Percentiles rank a stretch among this genome's conserved stretches.
phyloP scores from a whole-genome alignment of 1,139 yeast genomes.

The Pichia sp. region DNA sequence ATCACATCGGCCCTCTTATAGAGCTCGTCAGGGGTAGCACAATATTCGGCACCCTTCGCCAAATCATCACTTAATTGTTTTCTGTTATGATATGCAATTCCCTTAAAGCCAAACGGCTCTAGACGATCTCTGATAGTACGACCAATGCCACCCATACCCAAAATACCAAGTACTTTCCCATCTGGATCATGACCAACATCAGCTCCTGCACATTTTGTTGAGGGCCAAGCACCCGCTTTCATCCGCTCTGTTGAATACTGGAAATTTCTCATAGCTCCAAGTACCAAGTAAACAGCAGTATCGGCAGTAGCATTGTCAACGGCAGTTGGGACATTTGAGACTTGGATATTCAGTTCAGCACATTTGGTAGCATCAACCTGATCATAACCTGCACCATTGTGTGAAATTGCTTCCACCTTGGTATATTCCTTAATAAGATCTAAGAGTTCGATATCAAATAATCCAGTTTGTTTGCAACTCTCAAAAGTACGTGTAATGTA shows the following conservation, averaged over 20 bases:
- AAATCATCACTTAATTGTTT: slow-evolving; percentile 44
- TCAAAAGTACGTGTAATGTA: slow-evolving; percentile 36
- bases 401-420: slow-evolving; percentile 58
- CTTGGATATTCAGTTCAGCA: slow-evolving; percentile 46
- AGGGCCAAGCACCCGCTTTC: slow-evolving; percentile 53
- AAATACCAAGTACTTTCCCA: slow-evolving; percentile 59
- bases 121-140: slow-evolving; percentile 63
- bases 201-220: slow-evolving; percentile 34
- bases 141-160: slow-evolving; percentile 83
- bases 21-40: slow-evolving; percentile 45
- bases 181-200: slow-evolving; percentile 54
- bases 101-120: slow-evolving; percentile 53
- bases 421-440: slow-evolving; percentile 42
- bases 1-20: slow-evolving; percentile 51
- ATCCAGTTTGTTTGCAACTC: slow-evolving; percentile 47
- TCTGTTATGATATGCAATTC: slow-evolving; percentile 61
- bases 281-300: slow-evolving; percentile 58
- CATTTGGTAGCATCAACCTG: slow-evolving; percentile 57
- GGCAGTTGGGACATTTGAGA: slow-evolving; percentile 64
- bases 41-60: slow-evolving; percentile 46
- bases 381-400: slow-evolving; percentile 94
- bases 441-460: slow-evolving; percentile 69
- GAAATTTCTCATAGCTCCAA: slow-evolving; percentile 66
- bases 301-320: slow-evolving; percentile 83
- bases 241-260: slow-evolving; percentile 40